These are phyloP conservation scores for Saturnispora saitoi DNA, from an alignment of 805 yeast species.

Conservation along the genomic window DNA sequence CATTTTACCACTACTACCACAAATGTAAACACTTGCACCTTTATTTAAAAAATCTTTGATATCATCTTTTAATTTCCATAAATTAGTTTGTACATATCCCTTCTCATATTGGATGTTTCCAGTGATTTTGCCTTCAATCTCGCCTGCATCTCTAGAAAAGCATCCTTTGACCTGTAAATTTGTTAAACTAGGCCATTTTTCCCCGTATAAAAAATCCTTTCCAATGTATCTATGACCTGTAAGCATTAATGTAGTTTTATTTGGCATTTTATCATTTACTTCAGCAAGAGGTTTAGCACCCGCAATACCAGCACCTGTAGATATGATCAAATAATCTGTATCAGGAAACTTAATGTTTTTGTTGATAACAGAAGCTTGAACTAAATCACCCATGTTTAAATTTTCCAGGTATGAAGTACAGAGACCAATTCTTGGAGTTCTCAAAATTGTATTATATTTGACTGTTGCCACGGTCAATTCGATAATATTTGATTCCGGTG, in stretches of 20 bases:
- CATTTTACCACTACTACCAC: slow-evolving; percentile 95
- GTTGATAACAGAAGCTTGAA: slow-evolving; percentile 44
- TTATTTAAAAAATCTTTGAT: slow-evolving; percentile 47
- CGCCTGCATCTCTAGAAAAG: slow-evolving; percentile 41
- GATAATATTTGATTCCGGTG: slow-evolving; percentile 25
- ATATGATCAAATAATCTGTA: slow-evolving; percentile 48
- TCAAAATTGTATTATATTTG: slow-evolving; percentile 72
- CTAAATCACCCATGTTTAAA: slow-evolving; percentile 37
- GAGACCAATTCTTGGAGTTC: slow-evolving; percentile 68
- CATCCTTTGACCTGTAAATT: slow-evolving; percentile 31
- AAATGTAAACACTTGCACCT: slow-evolving; percentile 62
- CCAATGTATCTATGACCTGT: slow-evolving; percentile 62
- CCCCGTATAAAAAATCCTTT: slow-evolving; percentile 62
- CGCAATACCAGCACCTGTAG: slow-evolving; percentile 96
- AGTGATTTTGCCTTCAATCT: slow-evolving; percentile 25
- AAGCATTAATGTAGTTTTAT: slow-evolving; percentile 42
- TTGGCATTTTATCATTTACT: slow-evolving; percentile 17
- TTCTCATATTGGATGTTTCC: slow-evolving; percentile 16
- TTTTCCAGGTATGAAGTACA: slow-evolving; percentile 69
- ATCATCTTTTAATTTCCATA: slow-evolving; percentile 42
- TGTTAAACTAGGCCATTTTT: slow-evolving; percentile 38
- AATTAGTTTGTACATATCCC: slow-evolving; percentile 72
- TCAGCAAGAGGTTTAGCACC: slow-evolving; percentile 74
- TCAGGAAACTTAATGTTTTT: slow-evolving; percentile 34
- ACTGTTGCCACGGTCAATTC: slow-evolving; percentile 81